Conservation (phyloP, 441 rosid genomes). For the Arabidopsis lyrata region DNA sequence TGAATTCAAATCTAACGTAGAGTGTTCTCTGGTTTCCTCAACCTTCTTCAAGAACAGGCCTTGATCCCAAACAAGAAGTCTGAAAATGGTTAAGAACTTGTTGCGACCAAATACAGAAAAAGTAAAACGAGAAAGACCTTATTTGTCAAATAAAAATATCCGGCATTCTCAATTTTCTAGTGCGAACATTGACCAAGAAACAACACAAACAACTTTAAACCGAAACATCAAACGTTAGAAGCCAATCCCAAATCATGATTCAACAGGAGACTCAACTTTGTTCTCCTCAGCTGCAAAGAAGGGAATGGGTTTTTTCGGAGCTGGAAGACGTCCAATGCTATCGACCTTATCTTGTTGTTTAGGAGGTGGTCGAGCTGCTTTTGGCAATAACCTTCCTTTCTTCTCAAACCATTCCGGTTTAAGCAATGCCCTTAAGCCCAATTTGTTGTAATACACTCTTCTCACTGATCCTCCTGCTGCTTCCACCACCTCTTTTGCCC, state of each 20-base stretch:
- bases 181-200: constrained; percentile 17
- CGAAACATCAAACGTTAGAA: background rate
- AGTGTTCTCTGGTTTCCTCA: background rate
- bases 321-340: constrained; percentile 92
- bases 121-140: constrained; percentile 14
- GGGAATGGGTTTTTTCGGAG: constrained; percentile 87
- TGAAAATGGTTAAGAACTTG: background rate
- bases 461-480: constrained; percentile 91
- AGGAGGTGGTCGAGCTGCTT: constrained; percentile 91
- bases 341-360: constrained; percentile 84
- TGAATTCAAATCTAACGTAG: background rate
- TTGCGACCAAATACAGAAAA: constrained; percentile 7
- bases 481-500: constrained; percentile 90
- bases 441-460: constrained; percentile 86
- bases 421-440: constrained; percentile 82
- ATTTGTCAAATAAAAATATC: constrained; percentile 19
- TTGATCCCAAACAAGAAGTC: background rate
- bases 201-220: constrained; percentile 6
- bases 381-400: constrained; percentile 91
- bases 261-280: constrained; percentile 46
- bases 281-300: constrained; percentile 54
- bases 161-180: constrained; percentile 12
- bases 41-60: background rate
- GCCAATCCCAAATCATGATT: constrained; percentile 34
- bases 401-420: constrained; percentile 97